Conservation (phyloP, 441 rosid species). For the Raphanus hybrid region DNA sequence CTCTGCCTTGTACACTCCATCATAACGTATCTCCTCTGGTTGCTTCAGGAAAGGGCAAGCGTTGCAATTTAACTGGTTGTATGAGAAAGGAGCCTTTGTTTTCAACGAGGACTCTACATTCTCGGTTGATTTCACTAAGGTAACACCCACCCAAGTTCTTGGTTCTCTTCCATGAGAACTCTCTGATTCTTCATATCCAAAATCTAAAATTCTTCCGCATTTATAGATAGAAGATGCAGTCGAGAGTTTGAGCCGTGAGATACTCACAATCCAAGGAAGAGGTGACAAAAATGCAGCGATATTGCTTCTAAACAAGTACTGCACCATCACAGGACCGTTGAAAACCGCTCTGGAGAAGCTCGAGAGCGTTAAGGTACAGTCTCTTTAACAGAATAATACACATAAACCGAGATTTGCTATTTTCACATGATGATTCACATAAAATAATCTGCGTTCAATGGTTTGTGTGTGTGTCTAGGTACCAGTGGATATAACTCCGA, state of each 20-base stretch:
- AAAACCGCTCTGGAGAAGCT: conserved; percentile 67
- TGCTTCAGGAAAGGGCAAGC: conserved; percentile 85
- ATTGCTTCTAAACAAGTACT: conserved; percentile 66
- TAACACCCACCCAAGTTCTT: conserved; percentile 33
- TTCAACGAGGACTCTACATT: conserved; percentile 71
- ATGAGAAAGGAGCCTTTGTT: conserved; percentile 80
- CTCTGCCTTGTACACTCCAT: conserved; percentile 21
- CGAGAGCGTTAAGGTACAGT: conserved; percentile 64
- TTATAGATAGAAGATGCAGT: conserved; percentile 77
- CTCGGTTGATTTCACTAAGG: conserved; percentile 84
- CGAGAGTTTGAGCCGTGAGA: conserved; percentile 82
- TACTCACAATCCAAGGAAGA: conserved; percentile 86
- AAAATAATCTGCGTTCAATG: neutral
- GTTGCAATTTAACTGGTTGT: conserved; percentile 90
- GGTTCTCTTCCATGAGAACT: conserved; percentile 11
- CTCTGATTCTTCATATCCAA: conserved; percentile 3
- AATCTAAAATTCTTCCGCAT: conserved; percentile 19
- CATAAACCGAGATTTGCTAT: neutral
- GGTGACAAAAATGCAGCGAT: conserved; percentile 85
- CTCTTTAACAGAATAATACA: conserved; percentile 2
- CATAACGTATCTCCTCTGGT: conserved; percentile 5
- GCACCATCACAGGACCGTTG: conserved; percentile 66
- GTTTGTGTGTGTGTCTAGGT: conserved; percentile 54
- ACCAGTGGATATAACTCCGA: conserved; percentile 83
- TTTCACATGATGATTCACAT: conserved; percentile 10